phyloP scores from a whole-genome alignment of 2,329 filamentous ascomycete species.

The Calonectria pauciramosa region DNA sequence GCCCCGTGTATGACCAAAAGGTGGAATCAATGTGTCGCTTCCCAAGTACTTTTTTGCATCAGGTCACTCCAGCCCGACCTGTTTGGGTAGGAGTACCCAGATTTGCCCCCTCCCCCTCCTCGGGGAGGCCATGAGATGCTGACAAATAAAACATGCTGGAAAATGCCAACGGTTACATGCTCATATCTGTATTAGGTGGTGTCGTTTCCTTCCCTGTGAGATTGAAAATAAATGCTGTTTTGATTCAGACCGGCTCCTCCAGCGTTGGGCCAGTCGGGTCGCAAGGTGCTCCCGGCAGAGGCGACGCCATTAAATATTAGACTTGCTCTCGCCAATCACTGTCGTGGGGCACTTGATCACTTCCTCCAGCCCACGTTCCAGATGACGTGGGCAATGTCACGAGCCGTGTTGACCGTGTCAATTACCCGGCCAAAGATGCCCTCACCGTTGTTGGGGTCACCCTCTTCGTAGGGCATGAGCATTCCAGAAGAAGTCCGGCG shows the following conservation, averaged over 20 bases:
- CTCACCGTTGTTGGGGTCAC: conserved; percentile 70
- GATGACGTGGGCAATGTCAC: conserved; percentile 79
- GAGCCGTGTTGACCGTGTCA: conserved; percentile 82
- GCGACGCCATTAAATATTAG: conserved; percentile 27
- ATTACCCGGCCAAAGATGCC: conserved; percentile 84
- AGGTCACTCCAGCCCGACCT: background rate
- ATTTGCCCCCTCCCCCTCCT: background rate
- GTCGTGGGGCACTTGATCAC: conserved; percentile 47
- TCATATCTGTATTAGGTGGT: conserved; percentile 18
- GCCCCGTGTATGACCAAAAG: conserved; percentile 29
- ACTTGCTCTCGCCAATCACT: background rate
- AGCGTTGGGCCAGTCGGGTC: background rate
- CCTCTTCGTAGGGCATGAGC: conserved; percentile 90
- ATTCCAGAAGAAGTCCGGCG: conserved; percentile 87
- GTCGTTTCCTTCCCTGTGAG: background rate
- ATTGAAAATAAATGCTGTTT: background rate
- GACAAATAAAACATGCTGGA: conserved; percentile 23
- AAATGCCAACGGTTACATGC: conserved; percentile 7
- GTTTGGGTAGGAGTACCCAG: conserved; percentile 14
- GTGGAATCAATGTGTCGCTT: conserved; percentile 34
- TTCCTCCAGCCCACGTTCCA: conserved; percentile 79
- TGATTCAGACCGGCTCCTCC: background rate
- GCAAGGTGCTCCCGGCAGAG: background rate
- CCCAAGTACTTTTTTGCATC: conserved; percentile 29
- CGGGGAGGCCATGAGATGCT: conserved; percentile 2